Evolutionary conservation across 1,284 basidiomycete genomes (phyloP), one percentile per base, ranked within the genome.

Genomic region (Thecaphora frezii): DNA sequence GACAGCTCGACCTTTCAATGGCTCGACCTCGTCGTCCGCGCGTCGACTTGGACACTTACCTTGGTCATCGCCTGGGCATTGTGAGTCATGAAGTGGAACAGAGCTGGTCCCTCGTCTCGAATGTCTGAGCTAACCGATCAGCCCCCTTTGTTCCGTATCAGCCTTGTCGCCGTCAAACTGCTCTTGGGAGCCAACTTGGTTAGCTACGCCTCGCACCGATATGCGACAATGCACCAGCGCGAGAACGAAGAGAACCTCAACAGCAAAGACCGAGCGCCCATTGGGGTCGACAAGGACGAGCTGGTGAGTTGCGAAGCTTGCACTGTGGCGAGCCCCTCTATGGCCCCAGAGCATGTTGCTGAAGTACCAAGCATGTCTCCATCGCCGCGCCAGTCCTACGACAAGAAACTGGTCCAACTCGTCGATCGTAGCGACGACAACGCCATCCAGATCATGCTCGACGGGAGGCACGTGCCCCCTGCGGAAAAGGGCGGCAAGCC

Each of bases 171-270:
- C 4, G 53, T 77, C 57, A 78, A 78, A 56, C 60, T 78, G 3
- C 51, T 78, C 18, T 58, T 78, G 5, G 76, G 76, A 12, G 64
- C 70, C 19, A 71, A 70, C 24, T 50, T 78, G 22, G 67, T 72
- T 38, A 57, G 61, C 41, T 78, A 66, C 46, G 76, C 76, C 16
- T 64, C 67, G 12, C 51, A 59, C 5, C 65, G 75, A 21, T 76
- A 76, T 25, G 58, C 74, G 9, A 67, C 70, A 0, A 68, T 69
- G 61, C 56, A 66, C 38, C 51, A 65, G 47, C 61, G 75, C 8
- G 75, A 76, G 51, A 46, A 40, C 7, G 76, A 78, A 46, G 76
- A 78, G 26, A 47, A 57, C 21, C 66, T 76, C 52, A 78, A 78
- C 39, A 58, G 68, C 3, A 54, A 48, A 8, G 68, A 71, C 33